Conservation (phyloP, 768 basidiomycete genomes). For the Udeniomyces megalosporus region DNA sequence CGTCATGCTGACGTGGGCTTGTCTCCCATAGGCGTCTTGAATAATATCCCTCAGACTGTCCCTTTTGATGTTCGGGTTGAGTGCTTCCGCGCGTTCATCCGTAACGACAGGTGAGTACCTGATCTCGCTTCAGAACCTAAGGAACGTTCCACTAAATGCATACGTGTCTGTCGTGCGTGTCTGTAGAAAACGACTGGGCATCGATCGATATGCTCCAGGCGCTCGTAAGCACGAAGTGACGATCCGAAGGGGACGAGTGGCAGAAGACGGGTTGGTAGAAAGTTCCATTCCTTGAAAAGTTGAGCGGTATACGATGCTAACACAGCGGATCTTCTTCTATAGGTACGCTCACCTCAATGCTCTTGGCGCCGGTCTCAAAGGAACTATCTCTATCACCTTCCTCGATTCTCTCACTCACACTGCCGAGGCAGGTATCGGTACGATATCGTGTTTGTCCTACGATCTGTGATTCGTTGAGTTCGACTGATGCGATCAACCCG, state of each 20-base stretch:
- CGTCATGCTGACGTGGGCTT: no score
- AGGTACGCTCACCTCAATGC: constrained; percentile 51
- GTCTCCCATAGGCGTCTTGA: constrained; percentile 34
- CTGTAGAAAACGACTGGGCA: constrained; percentile 22
- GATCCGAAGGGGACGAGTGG: constrained; percentile 56
- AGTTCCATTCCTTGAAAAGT: no score
- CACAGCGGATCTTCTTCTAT: background rate
- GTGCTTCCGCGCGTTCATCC: constrained; percentile 71
- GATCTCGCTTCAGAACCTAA: no score
- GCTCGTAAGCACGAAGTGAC: constrained; percentile 32
- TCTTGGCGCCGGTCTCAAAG: constrained; percentile 58
- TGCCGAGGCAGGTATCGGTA: constrained; percentile 45
- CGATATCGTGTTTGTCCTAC: background rate
- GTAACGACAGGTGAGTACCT: constrained; percentile 19
- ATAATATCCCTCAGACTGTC: constrained; percentile 46
- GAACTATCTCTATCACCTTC: constrained; percentile 75
- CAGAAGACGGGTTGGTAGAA: constrained; percentile 79
- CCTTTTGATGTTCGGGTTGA: constrained; percentile 82
- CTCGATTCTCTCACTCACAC: constrained; percentile 72
- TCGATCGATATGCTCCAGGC: constrained; percentile 21
- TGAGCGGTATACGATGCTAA: no score
- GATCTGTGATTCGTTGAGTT: background rate
- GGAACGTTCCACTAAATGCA: no score
- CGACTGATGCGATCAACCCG: background rate
- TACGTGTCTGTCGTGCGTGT: no score